Conservation (phyloP, 805 yeast species). For the Kodamaea laetipori region DNA sequence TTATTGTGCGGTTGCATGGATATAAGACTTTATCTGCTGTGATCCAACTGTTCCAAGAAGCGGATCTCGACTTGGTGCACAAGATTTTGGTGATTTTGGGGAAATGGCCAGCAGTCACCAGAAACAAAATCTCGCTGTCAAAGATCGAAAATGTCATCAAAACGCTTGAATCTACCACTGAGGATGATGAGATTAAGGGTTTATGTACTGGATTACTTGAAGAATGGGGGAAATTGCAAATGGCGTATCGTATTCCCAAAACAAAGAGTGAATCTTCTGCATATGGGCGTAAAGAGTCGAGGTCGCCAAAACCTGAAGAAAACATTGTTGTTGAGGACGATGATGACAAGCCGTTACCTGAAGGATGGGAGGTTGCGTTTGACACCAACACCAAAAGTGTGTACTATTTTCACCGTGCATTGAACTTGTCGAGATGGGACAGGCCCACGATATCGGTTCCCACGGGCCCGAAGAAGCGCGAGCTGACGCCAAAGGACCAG, state of each 20-base stretch:
- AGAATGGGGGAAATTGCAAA: slow-evolving; percentile 72
- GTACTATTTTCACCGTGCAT: slow-evolving; percentile 57
- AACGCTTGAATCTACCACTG: slow-evolving; percentile 33
- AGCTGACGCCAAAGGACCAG: slow-evolving; percentile 7
- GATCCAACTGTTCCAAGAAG: slow-evolving; percentile 39
- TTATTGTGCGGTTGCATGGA: slow-evolving; percentile 81
- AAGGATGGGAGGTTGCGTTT: slow-evolving; percentile 65
- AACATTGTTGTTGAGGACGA: slow-evolving; percentile 8
- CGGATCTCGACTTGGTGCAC: slow-evolving; percentile 41
- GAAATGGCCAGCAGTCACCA: slow-evolving; percentile 59
- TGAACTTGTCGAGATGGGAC: slow-evolving; percentile 59
- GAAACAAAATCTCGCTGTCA: slow-evolving; percentile 74
- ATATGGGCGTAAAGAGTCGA: slow-evolving; percentile 24
- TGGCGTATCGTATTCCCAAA: slow-evolving; percentile 86
- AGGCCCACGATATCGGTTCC: slow-evolving; percentile 47
- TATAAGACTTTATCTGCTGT: slow-evolving; percentile 73
- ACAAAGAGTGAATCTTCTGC: slow-evolving; percentile 24
- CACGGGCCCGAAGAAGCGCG: slow-evolving; percentile 28
- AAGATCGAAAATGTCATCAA: slow-evolving; percentile 67
- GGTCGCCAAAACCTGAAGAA: slow-evolving; percentile 16
- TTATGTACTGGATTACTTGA: slow-evolving; percentile 51
- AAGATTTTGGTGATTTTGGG: slow-evolving; percentile 60
- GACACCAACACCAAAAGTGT: slow-evolving; percentile 46
- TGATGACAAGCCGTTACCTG: slow-evolving; percentile 44
- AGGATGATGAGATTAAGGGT: slow-evolving; percentile 29